A percentile compares a stretch with the other conserved stretches of the same genome.
These are phyloP conservation scores for Aspergillus unguis DNA, from an alignment of 2,329 filamentous ascomycete species.

Conservation along the genomic window DNA sequence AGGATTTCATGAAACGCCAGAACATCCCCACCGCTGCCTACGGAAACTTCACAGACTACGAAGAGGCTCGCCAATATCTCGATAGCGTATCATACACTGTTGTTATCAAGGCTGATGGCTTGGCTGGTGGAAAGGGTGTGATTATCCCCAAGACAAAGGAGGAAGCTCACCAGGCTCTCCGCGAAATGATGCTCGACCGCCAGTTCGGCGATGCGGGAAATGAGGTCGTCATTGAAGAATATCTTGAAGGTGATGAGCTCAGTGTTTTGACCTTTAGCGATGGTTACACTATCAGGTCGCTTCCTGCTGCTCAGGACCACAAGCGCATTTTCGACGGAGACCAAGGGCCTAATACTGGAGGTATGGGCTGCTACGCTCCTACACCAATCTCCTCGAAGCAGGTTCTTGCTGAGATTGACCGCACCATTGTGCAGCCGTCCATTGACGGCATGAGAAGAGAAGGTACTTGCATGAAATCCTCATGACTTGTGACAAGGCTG, in stretches of 20 bases:
- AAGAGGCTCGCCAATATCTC: constrained; percentile 69
- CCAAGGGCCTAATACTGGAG: constrained; percentile 87
- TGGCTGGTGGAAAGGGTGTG: constrained; percentile 94
- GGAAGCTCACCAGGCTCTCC: constrained; percentile 77
- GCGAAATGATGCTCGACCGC: constrained; percentile 84
- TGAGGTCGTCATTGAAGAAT: constrained; percentile 95
- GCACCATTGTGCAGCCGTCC: constrained; percentile 81
- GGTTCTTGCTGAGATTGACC: constrained; percentile 74
- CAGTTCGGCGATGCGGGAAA: constrained; percentile 84
- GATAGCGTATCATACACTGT: constrained; percentile 67
- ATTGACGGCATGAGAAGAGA: constrained; percentile 84
- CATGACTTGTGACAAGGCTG: constrained; percentile 1
- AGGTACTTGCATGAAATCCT: constrained; percentile 44
- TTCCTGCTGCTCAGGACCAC: constrained; percentile 93
- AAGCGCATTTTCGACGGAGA: constrained; percentile 92
- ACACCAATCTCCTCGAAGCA: constrained; percentile 73
- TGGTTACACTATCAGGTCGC: constrained; percentile 74
- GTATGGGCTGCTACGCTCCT: constrained; percentile 97
- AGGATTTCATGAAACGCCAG: constrained; percentile 94
- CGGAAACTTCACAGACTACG: constrained; percentile 79
- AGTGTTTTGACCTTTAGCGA: constrained; percentile 90
- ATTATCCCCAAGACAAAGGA: constrained; percentile 78
- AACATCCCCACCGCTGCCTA: constrained; percentile 88
- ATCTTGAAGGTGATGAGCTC: constrained; percentile 84
- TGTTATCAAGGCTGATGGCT: constrained; percentile 89